phyloP scores from a whole-genome alignment of 2,329 filamentous ascomycete genomes.

The Aschersonia sp. region DNA sequence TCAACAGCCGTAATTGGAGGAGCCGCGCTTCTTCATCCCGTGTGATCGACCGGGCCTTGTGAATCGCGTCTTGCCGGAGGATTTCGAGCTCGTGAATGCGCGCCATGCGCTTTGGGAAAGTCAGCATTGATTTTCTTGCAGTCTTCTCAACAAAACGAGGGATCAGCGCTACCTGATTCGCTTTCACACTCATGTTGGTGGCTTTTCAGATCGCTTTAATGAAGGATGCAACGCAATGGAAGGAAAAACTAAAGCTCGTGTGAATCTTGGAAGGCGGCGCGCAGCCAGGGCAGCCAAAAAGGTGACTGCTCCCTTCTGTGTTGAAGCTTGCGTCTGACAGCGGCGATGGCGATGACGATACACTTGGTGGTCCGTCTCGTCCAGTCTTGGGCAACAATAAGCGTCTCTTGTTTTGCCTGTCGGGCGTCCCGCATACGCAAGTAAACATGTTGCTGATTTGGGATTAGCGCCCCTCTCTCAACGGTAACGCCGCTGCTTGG shows the following conservation, averaged over 20 bases:
- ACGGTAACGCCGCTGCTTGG: neutral
- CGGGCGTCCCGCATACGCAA: slow-evolving; percentile 2
- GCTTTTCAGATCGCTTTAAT: neutral
- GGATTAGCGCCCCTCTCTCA: slow-evolving; percentile 8
- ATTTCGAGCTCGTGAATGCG: slow-evolving; percentile 47
- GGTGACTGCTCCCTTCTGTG: no score
- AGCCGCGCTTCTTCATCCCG: slow-evolving; percentile 64
- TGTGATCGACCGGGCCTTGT: slow-evolving; percentile 51
- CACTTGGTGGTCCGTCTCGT: neutral
- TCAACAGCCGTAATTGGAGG: slow-evolving; percentile 50
- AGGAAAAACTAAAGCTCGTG: neutral
- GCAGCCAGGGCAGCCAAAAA: neutral
- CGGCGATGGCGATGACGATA: neutral
- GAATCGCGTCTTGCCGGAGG: slow-evolving; percentile 50
- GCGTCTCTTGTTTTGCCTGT: slow-evolving; percentile 12
- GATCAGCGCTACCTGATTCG: slow-evolving; percentile 11
- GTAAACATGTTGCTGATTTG: slow-evolving; percentile 17
- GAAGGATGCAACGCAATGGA: neutral
- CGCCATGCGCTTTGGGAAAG: slow-evolving; percentile 23
- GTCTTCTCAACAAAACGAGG: neutral
- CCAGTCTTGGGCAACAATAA: slow-evolving; percentile 1
- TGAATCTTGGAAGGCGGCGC: neutral
- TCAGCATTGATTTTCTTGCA: slow-evolving; percentile 4
- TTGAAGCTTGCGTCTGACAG: neutral
- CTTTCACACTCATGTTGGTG: slow-evolving; percentile 12